Evolutionary conservation across 2,329 filamentous ascomycete species (phyloP).

Genomic region (Beauveria sp.): DNA sequence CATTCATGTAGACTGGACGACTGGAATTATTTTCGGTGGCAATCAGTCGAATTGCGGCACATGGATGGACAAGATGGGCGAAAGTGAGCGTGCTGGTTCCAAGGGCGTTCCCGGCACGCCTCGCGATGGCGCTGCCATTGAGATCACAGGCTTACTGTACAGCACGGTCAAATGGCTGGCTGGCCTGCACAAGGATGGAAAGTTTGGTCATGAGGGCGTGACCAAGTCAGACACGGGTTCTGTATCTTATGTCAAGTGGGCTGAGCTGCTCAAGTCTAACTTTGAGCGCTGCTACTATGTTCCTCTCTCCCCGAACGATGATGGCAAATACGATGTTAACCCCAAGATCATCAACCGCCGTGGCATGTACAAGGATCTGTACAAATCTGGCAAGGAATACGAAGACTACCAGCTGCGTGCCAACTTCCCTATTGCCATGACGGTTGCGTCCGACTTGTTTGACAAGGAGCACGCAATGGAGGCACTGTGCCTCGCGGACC

Average conservation of each 20-base stretch:
- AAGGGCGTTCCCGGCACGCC: conserved; percentile 96
- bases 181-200: conserved; percentile 56
- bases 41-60: conserved; percentile 94
- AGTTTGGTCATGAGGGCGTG: conserved; percentile 68
- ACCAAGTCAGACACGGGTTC: conserved; percentile 50
- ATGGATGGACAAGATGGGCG: conserved; percentile 99
- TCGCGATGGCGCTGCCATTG: conserved; percentile 87
- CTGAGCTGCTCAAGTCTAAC: conserved; percentile 67
- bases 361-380: conserved; percentile 97
- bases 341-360: conserved; percentile 73
- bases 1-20: conserved; percentile 84
- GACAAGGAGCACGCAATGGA: conserved; percentile 67
- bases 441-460: conserved; percentile 84
- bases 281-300: conserved; percentile 94
- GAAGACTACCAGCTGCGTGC: conserved; percentile 94
- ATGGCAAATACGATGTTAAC: conserved; percentile 74
- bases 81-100: conserved; percentile 80
- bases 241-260: conserved; percentile 74
- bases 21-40: conserved; percentile 84
- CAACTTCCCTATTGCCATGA: conserved; percentile 95
- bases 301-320: conserved; percentile 61
- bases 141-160: conserved; percentile 90
- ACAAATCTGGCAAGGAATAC: conserved; percentile 88
- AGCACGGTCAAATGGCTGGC: conserved; percentile 79
- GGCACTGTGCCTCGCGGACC: conserved; percentile 74